These are phyloP conservation scores for Aegilops sharonensis DNA, from an alignment of 176 grass and related monocot species.

Conservation along the genomic window DNA sequence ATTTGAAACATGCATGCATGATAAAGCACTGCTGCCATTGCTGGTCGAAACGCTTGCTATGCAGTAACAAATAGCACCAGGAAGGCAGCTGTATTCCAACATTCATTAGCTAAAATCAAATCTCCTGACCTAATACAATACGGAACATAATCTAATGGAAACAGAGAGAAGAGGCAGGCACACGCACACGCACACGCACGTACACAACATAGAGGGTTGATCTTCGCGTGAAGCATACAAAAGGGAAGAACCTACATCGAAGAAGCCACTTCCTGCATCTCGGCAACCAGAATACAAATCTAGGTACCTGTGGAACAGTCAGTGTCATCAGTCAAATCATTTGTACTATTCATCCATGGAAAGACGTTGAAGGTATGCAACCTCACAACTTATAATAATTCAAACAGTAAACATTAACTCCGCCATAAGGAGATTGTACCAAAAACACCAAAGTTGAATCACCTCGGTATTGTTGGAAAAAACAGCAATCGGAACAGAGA, in stretches of 20 bases:
- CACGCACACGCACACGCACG: too few species aligned
- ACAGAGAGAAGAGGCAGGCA: too few species aligned
- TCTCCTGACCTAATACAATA: too few species aligned
- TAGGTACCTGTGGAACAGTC: neutral
- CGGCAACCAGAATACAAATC: neutral
- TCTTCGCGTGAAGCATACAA: neutral
- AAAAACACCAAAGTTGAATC: neutral
- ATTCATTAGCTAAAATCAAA: neutral
- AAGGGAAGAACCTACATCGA: neutral
- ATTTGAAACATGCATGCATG: neutral
- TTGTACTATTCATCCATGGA: neutral
- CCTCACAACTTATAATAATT: neutral
- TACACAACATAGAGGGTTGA: neutral
- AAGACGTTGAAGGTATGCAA: neutral
- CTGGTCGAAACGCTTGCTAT: neutral
- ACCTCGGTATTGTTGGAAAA: neutral
- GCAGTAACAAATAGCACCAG: neutral
- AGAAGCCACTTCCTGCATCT: neutral
- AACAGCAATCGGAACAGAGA: neutral
- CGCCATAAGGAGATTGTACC: neutral
- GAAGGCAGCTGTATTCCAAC: neutral
- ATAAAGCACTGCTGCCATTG: neutral
- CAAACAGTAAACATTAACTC: neutral
- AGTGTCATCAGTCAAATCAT: neutral
- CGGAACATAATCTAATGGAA: too few species aligned